Evolutionary conservation across 2,329 filamentous ascomycete genomes (phyloP).

Genomic region (Penicillium sp.): DNA sequence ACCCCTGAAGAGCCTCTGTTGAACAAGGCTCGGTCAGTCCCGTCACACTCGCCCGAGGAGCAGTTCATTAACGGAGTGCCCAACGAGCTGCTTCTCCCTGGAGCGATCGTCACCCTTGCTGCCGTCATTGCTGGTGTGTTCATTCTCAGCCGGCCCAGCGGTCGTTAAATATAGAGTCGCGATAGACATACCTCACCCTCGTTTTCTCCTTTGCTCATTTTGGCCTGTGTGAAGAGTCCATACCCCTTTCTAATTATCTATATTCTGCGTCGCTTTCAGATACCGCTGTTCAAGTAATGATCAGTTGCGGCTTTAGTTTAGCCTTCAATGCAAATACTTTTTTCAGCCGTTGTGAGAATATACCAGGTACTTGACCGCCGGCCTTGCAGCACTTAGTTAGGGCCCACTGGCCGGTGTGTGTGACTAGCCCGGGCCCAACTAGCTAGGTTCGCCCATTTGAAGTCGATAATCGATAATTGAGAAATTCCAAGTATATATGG

Average conservation of each 20-base stretch:
- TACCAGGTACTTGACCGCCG: not conserved
- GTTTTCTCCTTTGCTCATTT: conserved; percentile 1
- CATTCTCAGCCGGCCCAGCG: conserved; percentile 66
- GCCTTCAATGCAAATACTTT: conserved; percentile 28
- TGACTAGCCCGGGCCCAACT: not conserved
- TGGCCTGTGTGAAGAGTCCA: conserved; percentile 13
- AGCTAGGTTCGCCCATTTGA: not conserved
- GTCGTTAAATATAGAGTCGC: conserved; percentile 31
- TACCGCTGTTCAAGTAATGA: conserved; percentile 22
- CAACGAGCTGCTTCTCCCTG: conserved; percentile 87
- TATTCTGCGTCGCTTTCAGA: conserved; percentile 23
- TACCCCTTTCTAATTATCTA: conserved; percentile 24
- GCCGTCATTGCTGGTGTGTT: conserved; percentile 94
- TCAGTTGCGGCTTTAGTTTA: conserved; percentile 21
- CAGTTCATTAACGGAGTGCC: conserved; percentile 87
- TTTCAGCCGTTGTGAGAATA: conserved; percentile 1
- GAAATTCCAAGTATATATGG: not conserved
- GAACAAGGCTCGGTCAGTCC: conserved; percentile 43
- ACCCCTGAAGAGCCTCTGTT: conserved; percentile 42
- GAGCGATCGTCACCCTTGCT: conserved; percentile 90
- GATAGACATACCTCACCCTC: conserved; percentile 2
- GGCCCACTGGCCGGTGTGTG: not conserved
- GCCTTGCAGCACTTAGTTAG: not conserved
- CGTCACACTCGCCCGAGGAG: conserved; percentile 55
- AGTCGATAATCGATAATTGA: not conserved